Conservation (phyloP, 805 yeast species). For the Isabelozyma heimii region DNA sequence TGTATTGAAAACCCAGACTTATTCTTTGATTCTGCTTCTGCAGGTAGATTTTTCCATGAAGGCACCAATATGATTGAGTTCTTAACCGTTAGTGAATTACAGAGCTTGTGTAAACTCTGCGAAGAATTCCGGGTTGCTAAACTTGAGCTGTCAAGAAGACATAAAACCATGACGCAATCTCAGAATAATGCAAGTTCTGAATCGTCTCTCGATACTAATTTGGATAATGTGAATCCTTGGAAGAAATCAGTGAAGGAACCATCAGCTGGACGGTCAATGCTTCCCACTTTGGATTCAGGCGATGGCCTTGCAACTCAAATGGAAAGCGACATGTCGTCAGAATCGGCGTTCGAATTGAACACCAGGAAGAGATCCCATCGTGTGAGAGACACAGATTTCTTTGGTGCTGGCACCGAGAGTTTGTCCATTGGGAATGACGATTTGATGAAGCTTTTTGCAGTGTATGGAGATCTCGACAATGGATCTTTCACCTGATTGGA, state of each 20-base stretch:
- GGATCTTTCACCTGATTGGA: background rate
- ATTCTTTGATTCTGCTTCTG: slow-evolving; percentile 29
- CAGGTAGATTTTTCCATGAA: slow-evolving; percentile 26
- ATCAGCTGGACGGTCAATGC: background rate
- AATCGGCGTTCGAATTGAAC: background rate
- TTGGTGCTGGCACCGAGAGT: slow-evolving; percentile 4
- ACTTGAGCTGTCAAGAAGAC: slow-evolving; percentile 13
- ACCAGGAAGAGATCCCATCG: background rate
- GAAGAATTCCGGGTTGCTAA: slow-evolving; percentile 40
- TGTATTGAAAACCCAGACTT: slow-evolving; percentile 39
- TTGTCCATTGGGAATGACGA: slow-evolving; percentile 22
- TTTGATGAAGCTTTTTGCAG: slow-evolving; percentile 30
- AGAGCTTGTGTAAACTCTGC: slow-evolving; percentile 32
- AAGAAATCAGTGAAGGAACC: background rate
- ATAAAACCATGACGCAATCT: background rate
- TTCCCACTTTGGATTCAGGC: background rate
- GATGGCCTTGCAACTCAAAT: background rate
- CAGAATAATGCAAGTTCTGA: background rate
- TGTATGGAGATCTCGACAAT: slow-evolving; percentile 31
- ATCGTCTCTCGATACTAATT: background rate
- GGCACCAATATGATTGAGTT: slow-evolving; percentile 40
- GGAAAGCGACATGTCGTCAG: background rate
- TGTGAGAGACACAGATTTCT: background rate
- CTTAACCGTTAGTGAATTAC: slow-evolving; percentile 32
- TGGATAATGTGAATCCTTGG: background rate